Evolutionary conservation across 2,329 filamentous ascomycete species (phyloP).

Genomic region (Pyricularia pennisetigena): DNA sequence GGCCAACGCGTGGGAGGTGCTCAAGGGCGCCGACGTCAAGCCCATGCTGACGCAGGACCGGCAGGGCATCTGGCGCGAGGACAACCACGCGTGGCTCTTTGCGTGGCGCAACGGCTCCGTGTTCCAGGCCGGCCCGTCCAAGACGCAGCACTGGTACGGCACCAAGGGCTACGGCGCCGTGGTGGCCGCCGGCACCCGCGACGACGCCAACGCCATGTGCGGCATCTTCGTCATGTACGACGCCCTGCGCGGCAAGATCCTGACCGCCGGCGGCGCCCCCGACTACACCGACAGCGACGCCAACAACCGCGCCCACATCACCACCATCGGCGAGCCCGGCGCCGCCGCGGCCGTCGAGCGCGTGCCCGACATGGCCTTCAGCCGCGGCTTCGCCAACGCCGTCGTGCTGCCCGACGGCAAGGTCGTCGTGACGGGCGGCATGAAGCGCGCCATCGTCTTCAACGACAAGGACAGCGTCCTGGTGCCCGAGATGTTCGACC

Average conservation of each 20-base stretch:
- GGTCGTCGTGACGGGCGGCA: slow-evolving; percentile 29
- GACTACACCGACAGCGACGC: slow-evolving; percentile 32
- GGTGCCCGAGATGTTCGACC: slow-evolving; percentile 30
- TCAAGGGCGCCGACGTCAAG: slow-evolving; percentile 26
- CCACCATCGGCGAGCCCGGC: slow-evolving; percentile 14
- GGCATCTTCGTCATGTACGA: slow-evolving; percentile 50
- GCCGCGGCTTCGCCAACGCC: slow-evolving; percentile 27
- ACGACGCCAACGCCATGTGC: slow-evolving; percentile 38
- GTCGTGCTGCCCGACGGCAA: slow-evolving; percentile 32
- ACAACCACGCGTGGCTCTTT: slow-evolving; percentile 47
- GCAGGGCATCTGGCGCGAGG: slow-evolving; percentile 30
- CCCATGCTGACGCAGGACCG: slow-evolving; percentile 36
- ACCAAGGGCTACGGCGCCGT: slow-evolving; percentile 30
- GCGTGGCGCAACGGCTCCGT: slow-evolving; percentile 34
- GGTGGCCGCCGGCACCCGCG: slow-evolving; percentile 29
- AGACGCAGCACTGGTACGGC: slow-evolving; percentile 46
- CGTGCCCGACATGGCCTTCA: slow-evolving; percentile 5
- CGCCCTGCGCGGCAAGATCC: slow-evolving; percentile 45
- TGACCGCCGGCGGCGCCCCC: slow-evolving; percentile 38
- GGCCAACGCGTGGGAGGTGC: slow-evolving; percentile 29
- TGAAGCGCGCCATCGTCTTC: slow-evolving; percentile 25
- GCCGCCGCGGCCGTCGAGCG: not conserved
- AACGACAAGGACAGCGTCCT: slow-evolving; percentile 23
- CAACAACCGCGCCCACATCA: slow-evolving; percentile 25
- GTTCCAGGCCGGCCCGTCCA: slow-evolving; percentile 45